Percentiles rank a stretch among this genome's conserved stretches.
phyloP scores from a whole-genome alignment of 441 rosid species.

The Populus hybrid region DNA sequence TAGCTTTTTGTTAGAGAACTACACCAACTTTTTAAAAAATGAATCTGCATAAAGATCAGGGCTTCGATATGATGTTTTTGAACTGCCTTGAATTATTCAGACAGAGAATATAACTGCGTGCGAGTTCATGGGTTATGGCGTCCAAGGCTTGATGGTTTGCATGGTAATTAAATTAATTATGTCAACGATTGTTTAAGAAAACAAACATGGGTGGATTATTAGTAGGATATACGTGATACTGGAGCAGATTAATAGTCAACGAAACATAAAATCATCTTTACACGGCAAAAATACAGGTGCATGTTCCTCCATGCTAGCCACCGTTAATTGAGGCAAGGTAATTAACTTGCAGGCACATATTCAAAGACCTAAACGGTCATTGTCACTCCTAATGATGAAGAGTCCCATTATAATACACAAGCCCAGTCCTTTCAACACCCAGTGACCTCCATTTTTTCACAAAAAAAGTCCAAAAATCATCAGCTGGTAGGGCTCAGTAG shows the following conservation, averaged over 20 bases:
- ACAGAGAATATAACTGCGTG: not conserved
- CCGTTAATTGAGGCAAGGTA: not conserved
- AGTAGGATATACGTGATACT: not conserved
- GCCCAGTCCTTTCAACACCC: too few species aligned
- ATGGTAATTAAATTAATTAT: not conserved
- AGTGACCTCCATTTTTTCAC: too few species aligned
- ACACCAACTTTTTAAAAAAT: not conserved
- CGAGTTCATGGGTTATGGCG: not conserved
- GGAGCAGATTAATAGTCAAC: not conserved
- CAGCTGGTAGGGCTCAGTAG: too few species aligned
- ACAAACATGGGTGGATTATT: too few species aligned
- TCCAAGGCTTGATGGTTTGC: not conserved
- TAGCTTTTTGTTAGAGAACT: not conserved
- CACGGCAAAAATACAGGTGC: not conserved
- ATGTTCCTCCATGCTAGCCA: constrained; percentile 8
- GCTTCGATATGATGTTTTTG: constrained; percentile 9
- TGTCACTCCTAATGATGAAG: not conserved
- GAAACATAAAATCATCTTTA: not conserved
- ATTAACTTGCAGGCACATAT: not conserved
- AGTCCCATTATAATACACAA: too few species aligned
- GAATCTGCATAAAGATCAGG: constrained; percentile 16
- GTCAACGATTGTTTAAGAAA: too few species aligned
- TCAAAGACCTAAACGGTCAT: not conserved
- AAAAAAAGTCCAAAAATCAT: too few species aligned
- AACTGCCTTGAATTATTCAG: not conserved